These are phyloP conservation scores for Nissolia schottii DNA, from an alignment of 306 rosid genomes.

Conservation along the genomic window DNA sequence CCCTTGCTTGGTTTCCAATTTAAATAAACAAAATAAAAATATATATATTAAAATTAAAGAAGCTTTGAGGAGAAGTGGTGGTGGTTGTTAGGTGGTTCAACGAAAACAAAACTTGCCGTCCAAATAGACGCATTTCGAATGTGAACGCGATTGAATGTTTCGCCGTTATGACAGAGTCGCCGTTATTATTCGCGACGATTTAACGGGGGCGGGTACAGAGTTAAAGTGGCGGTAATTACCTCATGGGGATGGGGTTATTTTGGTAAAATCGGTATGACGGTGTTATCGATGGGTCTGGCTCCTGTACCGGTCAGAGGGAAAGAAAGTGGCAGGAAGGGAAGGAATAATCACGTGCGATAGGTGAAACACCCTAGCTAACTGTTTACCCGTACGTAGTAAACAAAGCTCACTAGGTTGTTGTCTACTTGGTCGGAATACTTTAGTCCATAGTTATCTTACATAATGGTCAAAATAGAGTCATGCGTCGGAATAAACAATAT, in stretches of 20 bases:
- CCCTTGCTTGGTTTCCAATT: not conserved
- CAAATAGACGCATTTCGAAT: slow-evolving; percentile 70
- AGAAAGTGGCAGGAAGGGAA: slow-evolving; percentile 39
- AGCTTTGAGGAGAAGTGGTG: slow-evolving; percentile 40
- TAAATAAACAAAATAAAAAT: not conserved
- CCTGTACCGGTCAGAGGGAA: slow-evolving; percentile 43
- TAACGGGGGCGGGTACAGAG: slow-evolving; percentile 34
- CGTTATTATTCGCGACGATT: slow-evolving; percentile 21
- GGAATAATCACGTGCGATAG: slow-evolving; percentile 42
- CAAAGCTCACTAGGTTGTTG: too few species aligned
- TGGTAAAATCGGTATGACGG: slow-evolving; percentile 13
- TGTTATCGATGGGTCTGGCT: slow-evolving; percentile 40
- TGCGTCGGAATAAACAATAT: too few species aligned
- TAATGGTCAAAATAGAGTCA: too few species aligned
- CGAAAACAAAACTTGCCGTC: slow-evolving; percentile 76
- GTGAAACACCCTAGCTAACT: too few species aligned
- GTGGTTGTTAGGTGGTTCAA: slow-evolving; percentile 98
- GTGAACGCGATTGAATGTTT: slow-evolving; percentile 8
- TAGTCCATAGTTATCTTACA: too few species aligned
- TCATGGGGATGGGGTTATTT: not conserved
- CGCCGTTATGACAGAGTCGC: slow-evolving; percentile 37
- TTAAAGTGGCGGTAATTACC: slow-evolving; percentile 21
- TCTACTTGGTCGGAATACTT: too few species aligned
- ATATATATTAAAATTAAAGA: slow-evolving; percentile 10
- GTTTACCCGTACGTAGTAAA: too few species aligned